These are phyloP conservation scores for Halenospora varia DNA, from an alignment of 495 filamentous ascomycete genomes.

Conservation along the genomic window DNA sequence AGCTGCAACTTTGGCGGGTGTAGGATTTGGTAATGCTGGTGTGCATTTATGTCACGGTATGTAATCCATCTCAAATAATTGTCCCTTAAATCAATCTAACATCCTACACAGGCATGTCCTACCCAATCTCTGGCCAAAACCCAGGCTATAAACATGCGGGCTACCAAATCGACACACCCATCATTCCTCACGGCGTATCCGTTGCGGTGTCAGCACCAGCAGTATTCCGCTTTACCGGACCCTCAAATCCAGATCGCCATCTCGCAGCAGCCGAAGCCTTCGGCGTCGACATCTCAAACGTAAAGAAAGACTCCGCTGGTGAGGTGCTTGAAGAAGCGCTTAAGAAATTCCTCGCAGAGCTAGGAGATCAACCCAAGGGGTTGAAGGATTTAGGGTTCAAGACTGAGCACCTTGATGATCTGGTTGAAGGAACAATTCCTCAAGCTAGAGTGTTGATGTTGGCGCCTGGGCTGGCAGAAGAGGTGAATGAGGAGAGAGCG, in stretches of 20 bases:
- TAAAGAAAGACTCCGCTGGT: slow-evolving; percentile 83
- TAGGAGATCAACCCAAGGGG: slow-evolving; percentile 89
- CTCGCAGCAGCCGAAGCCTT: slow-evolving; percentile 85
- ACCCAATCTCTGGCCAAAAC: slow-evolving; percentile 92
- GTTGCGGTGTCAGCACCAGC: slow-evolving; percentile 93
- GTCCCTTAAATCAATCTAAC: slow-evolving; percentile 1
- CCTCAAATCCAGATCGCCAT: slow-evolving; percentile 89
- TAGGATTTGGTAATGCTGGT: slow-evolving; percentile 96
- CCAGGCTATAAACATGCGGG: slow-evolving; percentile 83
- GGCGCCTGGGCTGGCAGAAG: slow-evolving; percentile 73
- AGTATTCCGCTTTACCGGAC: slow-evolving; percentile 88
- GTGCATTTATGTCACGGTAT: slow-evolving; percentile 90
- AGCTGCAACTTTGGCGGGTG: slow-evolving; percentile 87
- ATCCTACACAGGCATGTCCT: slow-evolving; percentile 69
- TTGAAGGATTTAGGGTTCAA: slow-evolving; percentile 81
- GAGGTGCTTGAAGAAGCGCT: slow-evolving; percentile 82
- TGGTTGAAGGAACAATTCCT: slow-evolving; percentile 93
- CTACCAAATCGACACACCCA: slow-evolving; percentile 66
- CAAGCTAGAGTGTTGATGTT: slow-evolving; percentile 88
- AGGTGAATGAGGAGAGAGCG: slow-evolving; percentile 57
- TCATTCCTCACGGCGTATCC: slow-evolving; percentile 94
- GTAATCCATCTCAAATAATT: slow-evolving; percentile 8
- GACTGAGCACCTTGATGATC: slow-evolving; percentile 62
- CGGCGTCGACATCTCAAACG: slow-evolving; percentile 80
- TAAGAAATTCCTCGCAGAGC: slow-evolving; percentile 66